Evolutionary conservation across 768 basidiomycete genomes (phyloP).

Genomic region (Antrodiella citrinella): DNA sequence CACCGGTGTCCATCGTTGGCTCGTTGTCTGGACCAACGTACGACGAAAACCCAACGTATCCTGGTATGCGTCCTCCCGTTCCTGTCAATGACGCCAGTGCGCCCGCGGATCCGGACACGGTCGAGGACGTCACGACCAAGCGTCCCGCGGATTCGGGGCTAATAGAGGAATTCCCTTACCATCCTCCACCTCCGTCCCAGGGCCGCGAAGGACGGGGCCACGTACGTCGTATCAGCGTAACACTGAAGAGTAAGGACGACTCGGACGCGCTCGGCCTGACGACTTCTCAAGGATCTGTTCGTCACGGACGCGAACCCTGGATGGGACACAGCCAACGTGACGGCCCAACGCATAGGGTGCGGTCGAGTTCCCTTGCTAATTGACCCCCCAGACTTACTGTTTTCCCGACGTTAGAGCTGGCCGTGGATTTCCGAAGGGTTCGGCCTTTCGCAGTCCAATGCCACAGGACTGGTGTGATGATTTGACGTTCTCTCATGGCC

Average conservation of each 20-base stretch:
- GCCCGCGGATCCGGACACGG: background rate
- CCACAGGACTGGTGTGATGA: conserved; percentile 5
- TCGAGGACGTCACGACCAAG: background rate
- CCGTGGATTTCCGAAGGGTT: conserved; percentile 8
- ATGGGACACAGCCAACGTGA: conserved; percentile 9
- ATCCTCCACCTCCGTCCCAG: conserved; percentile 22
- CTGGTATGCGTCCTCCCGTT: too few species aligned
- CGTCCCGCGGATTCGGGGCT: background rate
- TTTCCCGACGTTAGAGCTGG: conserved; percentile 10
- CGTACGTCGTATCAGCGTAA: conserved; percentile 31
- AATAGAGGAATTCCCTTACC: conserved; percentile 22
- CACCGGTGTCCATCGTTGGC: background rate
- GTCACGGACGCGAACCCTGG: conserved; percentile 11
- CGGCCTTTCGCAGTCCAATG: background rate
- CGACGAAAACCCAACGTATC: too few species aligned
- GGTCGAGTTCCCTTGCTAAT: conserved; percentile 2
- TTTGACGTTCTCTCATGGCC: background rate
- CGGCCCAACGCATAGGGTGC: conserved; percentile 9
- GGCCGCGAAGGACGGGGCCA: conserved; percentile 31
- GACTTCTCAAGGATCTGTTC: conserved; percentile 2
- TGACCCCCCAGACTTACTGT: conserved; percentile 8
- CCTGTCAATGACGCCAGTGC: conserved; percentile 5
- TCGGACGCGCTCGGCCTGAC: conserved; percentile 14
- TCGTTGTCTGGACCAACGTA: too few species aligned
- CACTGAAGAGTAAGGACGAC: conserved; percentile 26